Percentiles rank a stretch among this genome's conserved stretches.
Conservation (phyloP, 2,329 filamentous ascomycete species). For the Alternaria arborescens region DNA sequence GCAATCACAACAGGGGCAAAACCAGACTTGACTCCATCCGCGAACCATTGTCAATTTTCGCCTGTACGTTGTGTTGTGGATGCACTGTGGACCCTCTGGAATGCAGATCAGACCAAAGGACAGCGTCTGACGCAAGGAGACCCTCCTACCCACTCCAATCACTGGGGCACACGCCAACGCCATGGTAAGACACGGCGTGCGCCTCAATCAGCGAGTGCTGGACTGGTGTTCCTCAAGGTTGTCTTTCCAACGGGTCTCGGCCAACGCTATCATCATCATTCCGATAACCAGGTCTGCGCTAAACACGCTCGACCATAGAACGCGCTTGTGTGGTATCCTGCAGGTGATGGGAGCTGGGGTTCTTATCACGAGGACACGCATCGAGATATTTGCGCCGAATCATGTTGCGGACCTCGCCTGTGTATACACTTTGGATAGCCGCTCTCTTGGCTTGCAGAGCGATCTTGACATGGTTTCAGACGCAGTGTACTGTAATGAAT, state of each 20-base stretch:
- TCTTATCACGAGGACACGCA: slow-evolving; percentile 27
- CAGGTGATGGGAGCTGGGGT: slow-evolving; percentile 24
- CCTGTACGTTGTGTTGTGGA: neutral
- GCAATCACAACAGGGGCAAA: neutral
- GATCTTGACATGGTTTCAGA: neutral
- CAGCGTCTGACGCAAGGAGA: slow-evolving; percentile 18
- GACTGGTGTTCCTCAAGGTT: slow-evolving; percentile 26
- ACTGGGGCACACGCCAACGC: slow-evolving; percentile 16
- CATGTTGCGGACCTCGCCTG: slow-evolving; percentile 34
- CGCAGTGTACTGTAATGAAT: slow-evolving; percentile 2
- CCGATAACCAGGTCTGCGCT: slow-evolving; percentile 40
- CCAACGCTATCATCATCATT: slow-evolving; percentile 19
- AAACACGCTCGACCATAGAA: slow-evolving; percentile 19
- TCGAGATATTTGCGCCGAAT: slow-evolving; percentile 28
- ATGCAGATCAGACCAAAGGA: slow-evolving; percentile 25
- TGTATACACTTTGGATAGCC: slow-evolving; percentile 16
- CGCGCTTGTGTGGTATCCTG: slow-evolving; percentile 25
- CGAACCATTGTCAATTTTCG: neutral
- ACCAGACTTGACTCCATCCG: neutral
- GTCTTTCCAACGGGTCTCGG: slow-evolving; percentile 24
- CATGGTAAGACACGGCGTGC: slow-evolving; percentile 23
- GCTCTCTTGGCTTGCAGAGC: slow-evolving; percentile 7
- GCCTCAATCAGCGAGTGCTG: slow-evolving; percentile 21
- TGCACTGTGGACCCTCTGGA: slow-evolving; percentile 14
- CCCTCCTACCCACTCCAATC: slow-evolving; percentile 13